phyloP scores from a whole-genome alignment of 2,329 filamentous ascomycete species.

The Cercospora sp. region DNA sequence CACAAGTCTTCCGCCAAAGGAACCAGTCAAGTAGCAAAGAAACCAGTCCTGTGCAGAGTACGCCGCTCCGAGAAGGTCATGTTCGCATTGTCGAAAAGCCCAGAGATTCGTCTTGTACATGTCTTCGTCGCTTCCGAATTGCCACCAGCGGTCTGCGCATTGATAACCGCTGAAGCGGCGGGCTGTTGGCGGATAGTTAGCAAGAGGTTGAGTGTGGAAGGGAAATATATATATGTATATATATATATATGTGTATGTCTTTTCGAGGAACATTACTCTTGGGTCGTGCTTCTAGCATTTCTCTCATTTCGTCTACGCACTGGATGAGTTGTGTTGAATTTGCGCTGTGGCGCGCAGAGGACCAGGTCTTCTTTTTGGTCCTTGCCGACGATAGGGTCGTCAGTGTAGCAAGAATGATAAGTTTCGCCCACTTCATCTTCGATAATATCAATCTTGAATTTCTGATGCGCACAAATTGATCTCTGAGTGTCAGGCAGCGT shows the following conservation, averaged over 20 bases:
- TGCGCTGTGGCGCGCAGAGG: background rate
- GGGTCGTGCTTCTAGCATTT: background rate
- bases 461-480: background rate
- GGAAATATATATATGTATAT: no score
- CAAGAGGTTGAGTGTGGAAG: background rate
- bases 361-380: background rate
- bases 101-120: background rate
- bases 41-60: background rate
- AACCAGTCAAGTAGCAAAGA: background rate
- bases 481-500: background rate
- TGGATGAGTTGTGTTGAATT: background rate
- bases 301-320: background rate
- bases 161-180: background rate
- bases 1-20: background rate
- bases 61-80: background rate
- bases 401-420: background rate
- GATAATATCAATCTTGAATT: background rate
- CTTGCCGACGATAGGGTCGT: background rate
- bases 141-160: background rate
- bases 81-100: background rate
- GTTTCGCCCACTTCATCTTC: background rate
- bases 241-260: background rate
- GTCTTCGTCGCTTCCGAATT: background rate
- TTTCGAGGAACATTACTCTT: background rate
- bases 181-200: background rate